phyloP scores from a whole-genome alignment of 2,329 filamentous ascomycete species.

The Alternaria brassicae region DNA sequence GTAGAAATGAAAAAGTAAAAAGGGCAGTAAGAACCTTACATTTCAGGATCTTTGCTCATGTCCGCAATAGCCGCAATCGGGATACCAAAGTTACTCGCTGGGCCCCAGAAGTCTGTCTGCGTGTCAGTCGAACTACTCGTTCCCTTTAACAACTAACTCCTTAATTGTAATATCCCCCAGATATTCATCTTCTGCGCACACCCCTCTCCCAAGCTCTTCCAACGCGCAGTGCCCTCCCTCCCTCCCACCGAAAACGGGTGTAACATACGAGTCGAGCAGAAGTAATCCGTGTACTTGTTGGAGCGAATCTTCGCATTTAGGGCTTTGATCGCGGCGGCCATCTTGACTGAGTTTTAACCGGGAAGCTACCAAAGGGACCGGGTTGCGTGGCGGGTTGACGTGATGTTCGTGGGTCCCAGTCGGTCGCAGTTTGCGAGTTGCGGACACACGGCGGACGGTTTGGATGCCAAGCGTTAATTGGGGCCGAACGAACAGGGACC shows the following conservation, averaged over 20 bases:
- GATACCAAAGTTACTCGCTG: constrained; percentile 62
- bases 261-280: constrained; percentile 62
- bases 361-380: constrained; percentile 2
- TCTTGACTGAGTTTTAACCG: constrained; percentile 37
- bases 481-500: constrained; percentile 13
- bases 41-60: constrained; percentile 61
- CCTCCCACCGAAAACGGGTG: constrained; percentile 10
- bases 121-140: constrained; percentile 12
- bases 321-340: constrained; percentile 62
- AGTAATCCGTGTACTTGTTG: constrained; percentile 59
- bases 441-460: constrained; percentile 12
- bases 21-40: constrained; percentile 48
- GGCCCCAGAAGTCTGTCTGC: constrained; percentile 59
- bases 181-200: neutral
- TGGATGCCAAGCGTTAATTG: constrained; percentile 17
- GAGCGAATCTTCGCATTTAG: constrained; percentile 61
- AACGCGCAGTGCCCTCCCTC: constrained; percentile 3
- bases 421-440: constrained; percentile 13
- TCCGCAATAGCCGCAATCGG: constrained; percentile 62
- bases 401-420: constrained; percentile 6
- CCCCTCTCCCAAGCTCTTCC: neutral
- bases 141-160: neutral
- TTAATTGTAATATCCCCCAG: neutral
- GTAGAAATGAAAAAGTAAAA: no score
- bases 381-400: constrained; percentile 6